Conservation (phyloP, 192 early-diverging fungal genomes). For the Rhizoclosmatium globosum region DNA sequence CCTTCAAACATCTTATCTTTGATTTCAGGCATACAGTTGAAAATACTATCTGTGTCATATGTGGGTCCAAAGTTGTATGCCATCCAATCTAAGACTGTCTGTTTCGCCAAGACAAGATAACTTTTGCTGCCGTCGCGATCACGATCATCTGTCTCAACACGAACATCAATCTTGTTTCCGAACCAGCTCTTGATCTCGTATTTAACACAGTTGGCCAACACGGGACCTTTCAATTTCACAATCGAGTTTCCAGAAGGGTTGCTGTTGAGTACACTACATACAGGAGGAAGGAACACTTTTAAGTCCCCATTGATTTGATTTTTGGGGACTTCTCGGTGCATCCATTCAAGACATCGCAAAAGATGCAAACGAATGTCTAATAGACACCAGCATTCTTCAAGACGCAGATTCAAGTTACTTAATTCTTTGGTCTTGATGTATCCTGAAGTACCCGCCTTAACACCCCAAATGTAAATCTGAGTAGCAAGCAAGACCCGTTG, state of each 20-base stretch:
- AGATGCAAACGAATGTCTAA: conserved; percentile 36
- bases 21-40: conserved; percentile 33
- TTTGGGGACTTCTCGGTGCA: conserved; percentile 26
- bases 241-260: conserved; percentile 25
- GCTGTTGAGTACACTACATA: conserved; percentile 26
- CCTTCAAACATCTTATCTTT: conserved; percentile 34
- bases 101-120: conserved; percentile 11
- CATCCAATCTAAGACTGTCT: conserved; percentile 24
- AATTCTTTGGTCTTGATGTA: conserved; percentile 33
- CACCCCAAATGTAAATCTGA: conserved; percentile 32
- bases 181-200: conserved; percentile 23
- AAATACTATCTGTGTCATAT: conserved; percentile 19
- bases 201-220: conserved; percentile 23
- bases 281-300: conserved; percentile 29
- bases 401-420: conserved; percentile 18
- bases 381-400: conserved; percentile 42
- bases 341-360: conserved; percentile 37
- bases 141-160: conserved; percentile 28
- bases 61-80: conserved; percentile 24
- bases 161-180: conserved; percentile 3
- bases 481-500: conserved; percentile 18
- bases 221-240: conserved; percentile 24
- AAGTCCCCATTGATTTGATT: conserved; percentile 32
- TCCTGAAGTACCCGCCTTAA: conserved; percentile 24
- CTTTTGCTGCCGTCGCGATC: conserved; percentile 14